Conservation (phyloP, 352 stramenopile genomes). For the Peronospora farinosa region DNA sequence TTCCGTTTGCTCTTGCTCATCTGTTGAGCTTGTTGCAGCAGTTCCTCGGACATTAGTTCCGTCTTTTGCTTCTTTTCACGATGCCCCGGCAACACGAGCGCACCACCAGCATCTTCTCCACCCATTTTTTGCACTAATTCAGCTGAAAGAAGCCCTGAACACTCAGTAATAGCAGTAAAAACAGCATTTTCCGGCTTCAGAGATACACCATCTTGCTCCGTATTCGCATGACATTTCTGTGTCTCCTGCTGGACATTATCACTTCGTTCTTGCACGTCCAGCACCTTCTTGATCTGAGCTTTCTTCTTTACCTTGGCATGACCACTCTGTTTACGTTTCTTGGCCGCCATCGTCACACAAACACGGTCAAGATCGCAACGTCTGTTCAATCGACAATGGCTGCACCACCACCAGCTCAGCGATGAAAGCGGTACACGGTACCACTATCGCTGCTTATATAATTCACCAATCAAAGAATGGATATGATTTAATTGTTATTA, state of each 20-base stretch:
- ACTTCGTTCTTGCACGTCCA: slow-evolving; percentile 6
- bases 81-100: slow-evolving; percentile 56
- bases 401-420: neutral
- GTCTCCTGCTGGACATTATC: slow-evolving; percentile 8
- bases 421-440: slow-evolving; percentile 5
- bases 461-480: neutral
- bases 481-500: slow-evolving; percentile 16
- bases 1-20: slow-evolving; percentile 82
- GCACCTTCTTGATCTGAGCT: slow-evolving; percentile 20
- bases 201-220: neutral
- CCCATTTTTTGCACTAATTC: slow-evolving; percentile 66
- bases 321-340: slow-evolving; percentile 54
- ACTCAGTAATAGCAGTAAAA: neutral
- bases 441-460: neutral
- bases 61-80: slow-evolving; percentile 43
- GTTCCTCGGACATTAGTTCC: slow-evolving; percentile 45
- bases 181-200: slow-evolving; percentile 2
- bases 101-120: slow-evolving; percentile 39
- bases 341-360: slow-evolving; percentile 33
- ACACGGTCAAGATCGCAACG: neutral
- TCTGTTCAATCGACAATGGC: slow-evolving; percentile 5
- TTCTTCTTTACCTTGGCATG: slow-evolving; percentile 43
- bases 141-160: slow-evolving; percentile 47
- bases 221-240: slow-evolving; percentile 19
- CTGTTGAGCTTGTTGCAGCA: slow-evolving; percentile 55